Evolutionary conservation across 352 stramenopile genomes (phyloP), one percentile per base, ranked within the genome.

Genomic region (Phytopythium mirpurense): DNA sequence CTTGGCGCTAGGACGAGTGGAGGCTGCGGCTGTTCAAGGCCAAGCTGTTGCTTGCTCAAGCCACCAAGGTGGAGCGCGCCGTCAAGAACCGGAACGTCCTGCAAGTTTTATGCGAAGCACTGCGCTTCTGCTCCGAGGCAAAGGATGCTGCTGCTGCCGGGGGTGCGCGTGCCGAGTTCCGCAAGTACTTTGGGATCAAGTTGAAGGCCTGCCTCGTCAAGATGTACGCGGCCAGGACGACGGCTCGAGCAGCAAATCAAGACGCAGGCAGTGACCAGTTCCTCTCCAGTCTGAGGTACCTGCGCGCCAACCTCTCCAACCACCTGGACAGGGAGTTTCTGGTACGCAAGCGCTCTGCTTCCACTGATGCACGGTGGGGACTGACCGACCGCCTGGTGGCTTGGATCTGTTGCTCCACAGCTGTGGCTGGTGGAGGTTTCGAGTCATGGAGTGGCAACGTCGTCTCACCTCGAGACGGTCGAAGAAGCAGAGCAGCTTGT

Each of bases 381-480:
- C n/a, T n/a, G n/a, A n/a, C 23, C 43, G 24, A 34, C 18, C 12
- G 2, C 27, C 24, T 35, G 14, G 21, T 41, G 32, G 23, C 29
- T 14, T 3, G 52, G 32, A 47, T 21, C 8, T 46, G n/a, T 38
- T 54, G 36, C 48, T 34, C 8, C 57, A 37, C 10, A 91, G 81
- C 56, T 83, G 24, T 91, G 81, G 81, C 52, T 91, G 9, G 62
- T 87, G 21, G 76, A 86, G 44, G 47, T 86, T 32, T 77, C 72
- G 8, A 87, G 67, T 38, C 81, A 89, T 24, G 68, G 70, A 12
- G 65, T 69, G 5, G 72, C 74, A 1, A 75, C 63, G n/a, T 78
- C 76, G 2, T 66, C 73, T 38, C 57, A 72, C 9, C 62, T 67
- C 23, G 41, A 50, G 24, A 54, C 27, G 3, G 55, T 45, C 9